Evolutionary conservation across 495 filamentous ascomycete genomes (phyloP).

Genomic region (Penicillium pulvis): DNA sequence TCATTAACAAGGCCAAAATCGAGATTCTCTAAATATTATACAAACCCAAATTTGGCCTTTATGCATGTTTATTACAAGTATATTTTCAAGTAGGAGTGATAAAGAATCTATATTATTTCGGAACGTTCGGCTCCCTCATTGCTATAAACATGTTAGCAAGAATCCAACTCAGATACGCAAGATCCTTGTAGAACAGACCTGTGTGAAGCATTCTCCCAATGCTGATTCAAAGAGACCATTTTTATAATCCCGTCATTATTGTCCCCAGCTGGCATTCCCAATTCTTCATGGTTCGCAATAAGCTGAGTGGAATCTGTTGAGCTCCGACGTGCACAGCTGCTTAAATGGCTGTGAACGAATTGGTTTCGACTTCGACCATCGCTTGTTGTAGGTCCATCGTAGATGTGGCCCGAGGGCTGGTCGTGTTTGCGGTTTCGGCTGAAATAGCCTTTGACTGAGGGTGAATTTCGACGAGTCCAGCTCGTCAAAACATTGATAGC

Average conservation of each 20-base stretch:
- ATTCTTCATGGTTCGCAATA: not conserved
- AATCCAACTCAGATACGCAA: not conserved
- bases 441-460: not conserved
- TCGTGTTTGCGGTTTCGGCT: not conserved
- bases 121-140: not conserved
- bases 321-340: not conserved
- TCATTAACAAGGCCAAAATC: too few species aligned
- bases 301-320: conserved; percentile 1
- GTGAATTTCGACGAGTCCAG: not conserved
- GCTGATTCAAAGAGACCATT: conserved; percentile 10
- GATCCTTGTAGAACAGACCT: not conserved
- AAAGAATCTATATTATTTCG: not conserved
- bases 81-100: not conserved
- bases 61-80: too few species aligned
- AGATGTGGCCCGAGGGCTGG: not conserved
- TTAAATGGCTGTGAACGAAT: conserved; percentile 3
- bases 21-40: too few species aligned
- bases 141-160: not conserved
- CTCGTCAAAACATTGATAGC: conserved; percentile 3
- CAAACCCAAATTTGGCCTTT: too few species aligned
- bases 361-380: not conserved
- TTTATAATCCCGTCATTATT: conserved; percentile 8
- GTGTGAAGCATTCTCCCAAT: conserved; percentile 8
- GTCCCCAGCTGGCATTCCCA: not conserved
- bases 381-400: not conserved